A percentile compares a stretch with the other conserved stretches of the same genome.
phyloP scores from a whole-genome alignment of 2,329 filamentous ascomycete genomes.

The Trichophyton schoenleinii region DNA sequence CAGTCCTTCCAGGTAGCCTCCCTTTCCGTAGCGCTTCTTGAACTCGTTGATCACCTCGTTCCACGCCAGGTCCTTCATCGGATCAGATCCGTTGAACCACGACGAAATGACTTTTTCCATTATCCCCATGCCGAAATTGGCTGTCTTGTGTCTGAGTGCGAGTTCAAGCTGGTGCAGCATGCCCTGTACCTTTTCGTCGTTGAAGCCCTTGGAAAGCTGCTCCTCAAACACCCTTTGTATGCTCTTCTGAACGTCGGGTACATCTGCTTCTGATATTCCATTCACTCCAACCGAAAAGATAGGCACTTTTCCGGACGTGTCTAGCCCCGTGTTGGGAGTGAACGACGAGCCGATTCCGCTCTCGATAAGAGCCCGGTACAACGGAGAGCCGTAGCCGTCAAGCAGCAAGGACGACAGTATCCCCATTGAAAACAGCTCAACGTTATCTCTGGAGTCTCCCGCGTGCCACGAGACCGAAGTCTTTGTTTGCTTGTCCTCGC shows the following conservation, averaged over 20 bases:
- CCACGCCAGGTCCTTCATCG: constrained; percentile 83
- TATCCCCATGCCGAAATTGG: constrained; percentile 83
- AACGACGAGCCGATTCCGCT: constrained; percentile 83
- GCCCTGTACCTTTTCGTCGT: constrained; percentile 80
- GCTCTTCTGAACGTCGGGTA: constrained; percentile 61
- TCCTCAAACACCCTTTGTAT: constrained; percentile 62
- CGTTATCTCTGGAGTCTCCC: constrained; percentile 65
- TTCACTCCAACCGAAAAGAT: constrained; percentile 86
- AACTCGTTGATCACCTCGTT: constrained; percentile 78
- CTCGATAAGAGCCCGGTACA: constrained; percentile 82
- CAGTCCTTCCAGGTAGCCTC: constrained; percentile 69
- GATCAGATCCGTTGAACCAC: constrained; percentile 93
- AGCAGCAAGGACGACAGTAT: constrained; percentile 73
- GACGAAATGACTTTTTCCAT: constrained; percentile 78
- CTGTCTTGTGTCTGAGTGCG: constrained; percentile 89
- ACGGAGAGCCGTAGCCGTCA: constrained; percentile 87
- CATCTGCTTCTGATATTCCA: constrained; percentile 71
- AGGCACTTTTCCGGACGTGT: constrained; percentile 60
- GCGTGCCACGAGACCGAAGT: constrained; percentile 89
- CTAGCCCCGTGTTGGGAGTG: constrained; percentile 88
- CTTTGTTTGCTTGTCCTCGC: constrained; percentile 78
- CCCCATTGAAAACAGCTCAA: constrained; percentile 78
- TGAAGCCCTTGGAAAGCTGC: constrained; percentile 64
- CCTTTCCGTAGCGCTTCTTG: constrained; percentile 60
- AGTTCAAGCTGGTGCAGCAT: constrained; percentile 89